Evolutionary conservation across 1,139 yeast species (phyloP).

Genomic region (Wickerhamomyces sp.): DNA sequence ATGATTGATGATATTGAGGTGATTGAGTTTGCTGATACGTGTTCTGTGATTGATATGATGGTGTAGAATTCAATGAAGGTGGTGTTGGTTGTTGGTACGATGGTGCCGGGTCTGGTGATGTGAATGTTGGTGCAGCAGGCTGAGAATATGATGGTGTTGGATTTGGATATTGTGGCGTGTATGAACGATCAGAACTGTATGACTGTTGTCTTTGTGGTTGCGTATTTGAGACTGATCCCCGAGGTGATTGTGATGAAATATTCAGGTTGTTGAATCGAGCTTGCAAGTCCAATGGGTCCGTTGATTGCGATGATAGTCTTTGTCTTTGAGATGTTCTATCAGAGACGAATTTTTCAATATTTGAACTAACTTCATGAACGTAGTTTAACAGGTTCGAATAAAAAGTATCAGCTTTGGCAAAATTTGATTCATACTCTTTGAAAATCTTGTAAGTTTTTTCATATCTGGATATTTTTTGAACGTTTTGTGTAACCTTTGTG

Average conservation of each 20-base stretch:
- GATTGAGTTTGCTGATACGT: too few relatives aligned
- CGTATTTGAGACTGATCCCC: conserved; percentile 10
- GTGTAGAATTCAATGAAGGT: conserved; percentile 7
- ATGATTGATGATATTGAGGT: too few relatives aligned
- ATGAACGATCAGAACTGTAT: conserved; percentile 5
- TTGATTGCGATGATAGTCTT: conserved; percentile 8
- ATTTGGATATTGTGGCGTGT: conserved; percentile 2
- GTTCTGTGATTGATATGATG: too few relatives aligned
- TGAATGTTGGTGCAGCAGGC: conserved; percentile 7
- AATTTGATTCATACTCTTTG: conserved; percentile 54
- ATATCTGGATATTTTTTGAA: conserved; percentile 39
- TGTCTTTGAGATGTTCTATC: conserved; percentile 31
- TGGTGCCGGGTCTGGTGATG: conserved; percentile 4
- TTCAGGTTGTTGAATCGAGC: conserved; percentile 12
- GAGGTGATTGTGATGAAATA: conserved; percentile 13
- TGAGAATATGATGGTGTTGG: conserved; percentile 2
- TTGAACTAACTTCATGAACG: conserved; percentile 34
- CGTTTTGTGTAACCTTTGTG: conserved; percentile 29
- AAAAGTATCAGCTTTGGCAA: conserved; percentile 55
- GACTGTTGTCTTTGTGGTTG: conserved; percentile 7
- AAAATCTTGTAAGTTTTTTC: conserved; percentile 47
- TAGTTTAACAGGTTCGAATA: conserved; percentile 46
- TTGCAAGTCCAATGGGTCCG: conserved; percentile 7
- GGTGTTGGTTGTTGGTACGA: conserved; percentile 10
- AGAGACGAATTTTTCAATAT: conserved; percentile 31